Percentiles rank a stretch among this genome's conserved stretches.
These are phyloP conservation scores for Cyberlindnera maritima DNA, from an alignment of 805 yeast species.

Conservation along the genomic window DNA sequence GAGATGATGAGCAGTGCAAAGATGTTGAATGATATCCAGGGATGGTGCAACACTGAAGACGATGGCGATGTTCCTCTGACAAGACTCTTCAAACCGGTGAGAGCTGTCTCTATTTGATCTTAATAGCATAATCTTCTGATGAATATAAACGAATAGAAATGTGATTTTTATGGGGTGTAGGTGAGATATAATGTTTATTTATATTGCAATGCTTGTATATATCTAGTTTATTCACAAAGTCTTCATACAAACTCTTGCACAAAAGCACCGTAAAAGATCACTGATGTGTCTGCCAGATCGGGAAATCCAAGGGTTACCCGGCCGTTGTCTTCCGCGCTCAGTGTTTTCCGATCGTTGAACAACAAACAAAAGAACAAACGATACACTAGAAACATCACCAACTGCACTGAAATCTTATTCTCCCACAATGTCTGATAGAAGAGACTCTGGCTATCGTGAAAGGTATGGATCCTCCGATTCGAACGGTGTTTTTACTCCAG, in stretches of 20 bases:
- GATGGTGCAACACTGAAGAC: constrained; percentile 55
- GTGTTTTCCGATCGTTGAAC: too few species aligned
- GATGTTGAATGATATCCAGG: constrained; percentile 59
- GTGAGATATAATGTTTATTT: too few species aligned
- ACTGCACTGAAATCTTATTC: background rate
- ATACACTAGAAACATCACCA: background rate
- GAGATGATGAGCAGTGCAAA: constrained; percentile 54
- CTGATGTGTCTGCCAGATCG: too few species aligned
- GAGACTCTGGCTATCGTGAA: constrained; percentile 3
- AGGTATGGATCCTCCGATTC: background rate
- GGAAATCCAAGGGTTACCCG: too few species aligned
- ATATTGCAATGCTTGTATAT: too few species aligned
- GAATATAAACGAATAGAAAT: background rate
- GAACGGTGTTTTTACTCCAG: background rate
- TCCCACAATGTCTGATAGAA: constrained; percentile 3
- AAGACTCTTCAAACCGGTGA: background rate
- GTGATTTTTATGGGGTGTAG: background rate
- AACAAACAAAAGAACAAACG: background rate
- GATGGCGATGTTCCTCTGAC: constrained; percentile 33
- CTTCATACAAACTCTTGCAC: too few species aligned
- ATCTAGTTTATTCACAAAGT: too few species aligned
- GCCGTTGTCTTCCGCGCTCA: too few species aligned
- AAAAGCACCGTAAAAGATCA: too few species aligned
- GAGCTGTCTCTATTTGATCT: background rate
- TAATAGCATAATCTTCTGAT: background rate